These are phyloP conservation scores for Rhododendron williamsianum DNA, from an alignment of 148 eudicot species.

Conservation along the genomic window DNA sequence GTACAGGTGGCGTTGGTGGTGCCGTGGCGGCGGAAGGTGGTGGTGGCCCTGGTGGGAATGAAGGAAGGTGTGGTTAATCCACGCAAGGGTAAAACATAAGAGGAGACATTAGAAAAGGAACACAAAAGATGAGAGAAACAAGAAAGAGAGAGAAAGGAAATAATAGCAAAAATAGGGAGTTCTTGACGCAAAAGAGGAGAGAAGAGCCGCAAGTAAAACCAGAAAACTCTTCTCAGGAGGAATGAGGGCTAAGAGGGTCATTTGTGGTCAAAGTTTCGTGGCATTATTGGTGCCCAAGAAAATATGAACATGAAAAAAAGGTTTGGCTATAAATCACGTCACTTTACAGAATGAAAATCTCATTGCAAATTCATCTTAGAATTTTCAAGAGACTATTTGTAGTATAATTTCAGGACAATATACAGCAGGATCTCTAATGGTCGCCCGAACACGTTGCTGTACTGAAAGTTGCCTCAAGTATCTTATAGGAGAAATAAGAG, in stretches of 20 bases:
- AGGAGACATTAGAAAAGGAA: too few relatives aligned
- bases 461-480: not conserved
- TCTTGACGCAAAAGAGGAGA: too few relatives aligned
- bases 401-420: not conserved
- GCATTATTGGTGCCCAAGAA: not conserved
- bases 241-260: too few relatives aligned
- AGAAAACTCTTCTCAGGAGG: too few relatives aligned
- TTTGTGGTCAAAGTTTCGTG: too few relatives aligned
- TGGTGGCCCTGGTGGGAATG: too few relatives aligned
- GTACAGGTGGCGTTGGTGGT: constrained; percentile 32
- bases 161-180: too few relatives aligned
- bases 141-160: too few relatives aligned
- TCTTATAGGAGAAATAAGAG: not conserved
- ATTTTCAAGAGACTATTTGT: not conserved
- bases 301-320: not conserved
- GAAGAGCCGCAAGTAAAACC: too few relatives aligned
- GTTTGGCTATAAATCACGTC: not conserved
- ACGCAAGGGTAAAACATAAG: too few relatives aligned
- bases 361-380: not conserved
- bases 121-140: too few relatives aligned
- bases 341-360: not conserved
- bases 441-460: not conserved
- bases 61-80: too few relatives aligned
- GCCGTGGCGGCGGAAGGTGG: constrained; percentile 24
- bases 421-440: not conserved